Evolutionary conservation across 225 moss, liverwort and hornwort species (phyloP).

Genomic region (Physcomitrellopsis africana): DNA sequence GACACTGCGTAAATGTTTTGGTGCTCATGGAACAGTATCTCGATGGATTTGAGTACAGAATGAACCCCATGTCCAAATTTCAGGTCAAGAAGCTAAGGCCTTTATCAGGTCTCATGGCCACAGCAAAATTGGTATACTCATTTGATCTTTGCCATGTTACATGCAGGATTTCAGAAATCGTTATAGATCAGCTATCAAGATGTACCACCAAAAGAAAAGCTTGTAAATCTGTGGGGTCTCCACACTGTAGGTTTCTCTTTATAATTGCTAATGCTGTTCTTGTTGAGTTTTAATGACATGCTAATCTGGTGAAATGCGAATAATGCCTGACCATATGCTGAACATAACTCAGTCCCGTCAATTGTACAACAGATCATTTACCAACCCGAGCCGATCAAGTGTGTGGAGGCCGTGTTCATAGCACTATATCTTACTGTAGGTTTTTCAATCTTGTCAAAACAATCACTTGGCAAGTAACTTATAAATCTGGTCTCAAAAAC

Average conservation of each 20-base stretch:
- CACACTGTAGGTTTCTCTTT: neutral
- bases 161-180: neutral
- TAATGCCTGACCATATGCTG: neutral
- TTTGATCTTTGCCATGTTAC: neutral
- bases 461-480: neutral
- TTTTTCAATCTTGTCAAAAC: neutral
- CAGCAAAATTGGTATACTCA: slow-evolving; percentile 70
- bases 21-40: slow-evolving; percentile 42
- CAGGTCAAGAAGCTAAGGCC: slow-evolving; percentile 72
- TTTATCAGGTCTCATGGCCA: slow-evolving; percentile 74
- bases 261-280: neutral
- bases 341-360: neutral
- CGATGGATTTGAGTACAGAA: slow-evolving; percentile 45
- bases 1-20: slow-evolving; percentile 1
- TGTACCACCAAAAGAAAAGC: neutral
- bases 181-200: slow-evolving; percentile 1
- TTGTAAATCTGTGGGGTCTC: slow-evolving; percentile 10
- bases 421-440: slow-evolving; percentile 83
- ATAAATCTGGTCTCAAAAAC: slow-evolving; percentile 1
- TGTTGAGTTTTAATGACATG: neutral
- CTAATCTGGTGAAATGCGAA: neutral
- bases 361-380: slow-evolving; percentile 57
- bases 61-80: slow-evolving; percentile 48
- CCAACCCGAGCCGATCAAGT: slow-evolving; percentile 82
- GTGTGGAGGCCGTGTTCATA: slow-evolving; percentile 83